Base-by-base conservation (phyloP, 768 basidiomycete species). In the Phanerodontia chrysosporium region DNA sequence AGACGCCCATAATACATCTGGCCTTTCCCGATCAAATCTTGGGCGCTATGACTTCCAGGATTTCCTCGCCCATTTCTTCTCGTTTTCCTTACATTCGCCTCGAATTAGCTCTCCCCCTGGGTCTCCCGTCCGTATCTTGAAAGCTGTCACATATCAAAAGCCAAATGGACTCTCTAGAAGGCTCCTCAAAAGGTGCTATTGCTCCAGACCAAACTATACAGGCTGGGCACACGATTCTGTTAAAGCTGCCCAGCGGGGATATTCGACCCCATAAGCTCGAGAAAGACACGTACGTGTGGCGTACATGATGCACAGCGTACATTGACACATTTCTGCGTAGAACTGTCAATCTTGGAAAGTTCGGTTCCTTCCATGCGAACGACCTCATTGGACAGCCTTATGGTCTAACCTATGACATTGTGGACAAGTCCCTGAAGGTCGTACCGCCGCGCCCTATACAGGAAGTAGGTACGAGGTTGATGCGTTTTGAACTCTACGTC, bases 331-430 rank as follows among this genome's bases (percentile, higher is more conserved):
- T 29, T 13, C 12, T 12, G 12, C 51, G 45, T 67, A 95, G 94
- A 49, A 83, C 77, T 16, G 72, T 94, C 48, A 81, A 83, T 32
- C 75, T 97, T 21, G 95, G 95, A 61, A 92, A 91, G 73, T 86
- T 90, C 60, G 97, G 96, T 12, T 82, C 85, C 3, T 98, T 99
- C 73, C 73, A 81, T 59, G 80, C 86, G 18, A 84, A 84, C 59
- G 85, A 92, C 54, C 80, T 99, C 30, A 78, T 96, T 29, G 86
- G 85, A 25, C 83, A 92, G 59, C 87, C 87, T 1, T 98, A 90
- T 69, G 97, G 96, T 3, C 78, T 95, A 59, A 86, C 91, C 0
- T 94, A 95, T 72, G 94, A 98, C 70, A 89, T 98, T 57, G 70
- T 77, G 18, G 83, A 83, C 66, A 90, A 89, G 67, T 84, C 80